Evolutionary conservation across 441 rosid species (phyloP), one percentile per base, ranked within the genome.

Genomic region (Lepidium campestre): DNA sequence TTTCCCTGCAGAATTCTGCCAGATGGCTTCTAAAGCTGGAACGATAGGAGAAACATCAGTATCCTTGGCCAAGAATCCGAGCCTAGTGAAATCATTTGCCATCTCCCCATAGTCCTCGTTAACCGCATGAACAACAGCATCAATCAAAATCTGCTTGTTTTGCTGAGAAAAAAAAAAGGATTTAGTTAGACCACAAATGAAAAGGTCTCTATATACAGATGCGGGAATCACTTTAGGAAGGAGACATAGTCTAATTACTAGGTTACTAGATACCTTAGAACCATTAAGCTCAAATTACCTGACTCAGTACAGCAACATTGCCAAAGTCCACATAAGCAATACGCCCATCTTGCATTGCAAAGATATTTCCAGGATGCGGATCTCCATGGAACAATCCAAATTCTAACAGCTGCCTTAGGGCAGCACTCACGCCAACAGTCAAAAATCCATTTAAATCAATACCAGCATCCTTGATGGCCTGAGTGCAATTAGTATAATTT

Each of bases 1-100:
- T 78, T 93, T 93, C 54, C 94, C 98, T 19, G 82, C 65, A 59
- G 98, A 93, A 65, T 90, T 93, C 84, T 90, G 98, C 98, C 98
- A 93, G 65, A 90, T 93, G 56, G 96, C 91, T 86, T 93, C 98
- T 71, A 90, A 71, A 67, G 97, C 97, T 72, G 98, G 98, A 78
- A 93, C 67, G 9, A 93, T 85, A 60, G 98, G 97, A 77, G 98
- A 65, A 65, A 93, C 98, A 72, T 93, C 91, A 27, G 98, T 93
- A 25, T 81, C 98, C 18, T 77, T 82, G 64, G 97, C 91, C 85
- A 93, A 80, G 89, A 93, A 93, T 68, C 98, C 98, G 68, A 93
- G 98, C 74, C 97, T 88, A 58, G 98, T 90, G 82, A 93, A 93
- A 82, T 93, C 97, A 78, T 93, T 93, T 67, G 98, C 98, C 98